Evolutionary conservation across 2,329 filamentous ascomycete genomes (phyloP).

Genomic region (Exserohilum rostratum): DNA sequence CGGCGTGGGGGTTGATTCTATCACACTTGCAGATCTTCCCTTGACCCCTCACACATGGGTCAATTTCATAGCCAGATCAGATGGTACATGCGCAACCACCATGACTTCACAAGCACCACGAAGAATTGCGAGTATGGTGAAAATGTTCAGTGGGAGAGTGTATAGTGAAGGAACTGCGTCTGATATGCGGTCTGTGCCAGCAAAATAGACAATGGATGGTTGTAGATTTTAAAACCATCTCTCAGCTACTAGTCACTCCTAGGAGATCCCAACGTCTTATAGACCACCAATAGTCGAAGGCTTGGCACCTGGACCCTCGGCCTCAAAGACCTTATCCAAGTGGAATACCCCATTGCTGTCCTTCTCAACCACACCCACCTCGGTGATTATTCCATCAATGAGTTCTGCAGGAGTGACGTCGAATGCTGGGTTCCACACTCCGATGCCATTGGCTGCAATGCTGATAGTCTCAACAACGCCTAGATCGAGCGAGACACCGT

Average conservation of each 20-base stretch:
- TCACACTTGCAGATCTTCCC: not conserved
- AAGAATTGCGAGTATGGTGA: not conserved
- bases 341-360: constrained; percentile 72
- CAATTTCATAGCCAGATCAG: not conserved
- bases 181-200: not conserved
- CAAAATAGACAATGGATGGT: not conserved
- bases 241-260: not conserved
- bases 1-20: not conserved
- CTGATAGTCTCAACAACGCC: constrained; percentile 72
- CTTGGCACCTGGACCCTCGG: constrained; percentile 28
- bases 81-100: not conserved
- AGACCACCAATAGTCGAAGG: constrained; percentile 43
- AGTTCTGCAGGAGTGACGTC: constrained; percentile 88
- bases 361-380: constrained; percentile 86
- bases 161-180: not conserved
- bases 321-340: constrained; percentile 53
- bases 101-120: not conserved
- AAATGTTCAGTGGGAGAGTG: not conserved
- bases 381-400: constrained; percentile 94
- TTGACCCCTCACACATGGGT: not conserved
- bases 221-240: not conserved
- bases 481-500: constrained; percentile 68
- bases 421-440: constrained; percentile 96
- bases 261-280: constrained; percentile 13
- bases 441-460: constrained; percentile 76